Percentiles rank a stretch among this genome's conserved stretches.
These are phyloP conservation scores for Venturia asperata DNA, from an alignment of 2,329 filamentous ascomycete genomes.

Conservation along the genomic window DNA sequence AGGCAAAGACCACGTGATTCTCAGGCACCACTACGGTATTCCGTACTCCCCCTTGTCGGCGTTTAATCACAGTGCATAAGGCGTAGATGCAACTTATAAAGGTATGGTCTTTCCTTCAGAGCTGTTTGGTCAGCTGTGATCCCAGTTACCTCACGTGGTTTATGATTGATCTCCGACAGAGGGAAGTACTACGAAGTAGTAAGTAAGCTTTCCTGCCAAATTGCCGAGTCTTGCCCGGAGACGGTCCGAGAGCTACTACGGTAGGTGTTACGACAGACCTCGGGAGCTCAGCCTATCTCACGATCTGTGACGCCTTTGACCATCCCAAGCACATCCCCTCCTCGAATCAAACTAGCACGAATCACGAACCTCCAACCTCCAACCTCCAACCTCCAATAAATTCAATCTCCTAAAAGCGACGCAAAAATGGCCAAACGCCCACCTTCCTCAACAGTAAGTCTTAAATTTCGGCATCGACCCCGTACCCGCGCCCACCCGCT, in stretches of 20 bases:
- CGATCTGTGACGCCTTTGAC: neutral
- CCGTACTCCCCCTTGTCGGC: too few relatives aligned
- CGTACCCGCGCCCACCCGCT: neutral
- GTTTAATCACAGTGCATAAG: too few relatives aligned
- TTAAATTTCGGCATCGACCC: neutral
- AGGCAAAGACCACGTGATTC: neutral
- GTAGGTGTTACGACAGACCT: too few relatives aligned
- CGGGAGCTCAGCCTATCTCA: neutral
- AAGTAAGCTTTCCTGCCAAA: slow-evolving; percentile 2
- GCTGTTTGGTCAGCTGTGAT: too few relatives aligned
- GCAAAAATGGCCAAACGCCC: slow-evolving; percentile 4
- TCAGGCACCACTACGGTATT: neutral
- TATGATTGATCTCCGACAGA: too few relatives aligned
- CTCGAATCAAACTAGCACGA: neutral
- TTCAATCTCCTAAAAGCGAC: neutral
- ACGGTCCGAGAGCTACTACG: neutral
- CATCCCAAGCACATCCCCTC: neutral
- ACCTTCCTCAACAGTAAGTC: slow-evolving; percentile 19
- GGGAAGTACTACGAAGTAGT: too few relatives aligned
- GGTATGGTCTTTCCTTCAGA: too few relatives aligned
- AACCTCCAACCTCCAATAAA: neutral
- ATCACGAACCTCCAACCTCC: neutral
- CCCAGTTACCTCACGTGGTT: too few relatives aligned
- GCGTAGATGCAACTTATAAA: too few relatives aligned
- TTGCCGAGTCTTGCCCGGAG: neutral